phyloP scores from a whole-genome alignment of 257 asterid genomes.

The Ilex asprella region DNA sequence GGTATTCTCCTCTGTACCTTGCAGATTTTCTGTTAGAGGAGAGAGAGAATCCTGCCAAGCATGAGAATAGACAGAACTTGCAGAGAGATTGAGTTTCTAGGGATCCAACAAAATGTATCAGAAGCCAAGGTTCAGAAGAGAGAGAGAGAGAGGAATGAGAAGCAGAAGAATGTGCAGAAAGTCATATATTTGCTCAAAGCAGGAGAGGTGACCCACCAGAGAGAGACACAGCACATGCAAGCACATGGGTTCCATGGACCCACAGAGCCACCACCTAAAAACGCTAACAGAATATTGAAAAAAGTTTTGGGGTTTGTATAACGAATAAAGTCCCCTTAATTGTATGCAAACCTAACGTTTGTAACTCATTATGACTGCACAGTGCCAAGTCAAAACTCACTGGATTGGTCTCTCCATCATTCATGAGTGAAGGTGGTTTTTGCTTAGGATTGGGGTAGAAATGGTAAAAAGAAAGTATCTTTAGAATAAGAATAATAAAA shows the following conservation, averaged over 20 bases:
- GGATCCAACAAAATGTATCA: not conserved
- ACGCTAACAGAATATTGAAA: not conserved
- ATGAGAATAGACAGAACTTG: no score
- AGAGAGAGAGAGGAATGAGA: not conserved
- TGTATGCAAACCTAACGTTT: no score
- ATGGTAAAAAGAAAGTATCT: no score
- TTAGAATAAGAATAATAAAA: no score
- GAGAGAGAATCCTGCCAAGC: not conserved
- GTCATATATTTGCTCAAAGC: not conserved
- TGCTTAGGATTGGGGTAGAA: no score
- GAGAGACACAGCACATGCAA: not conserved
- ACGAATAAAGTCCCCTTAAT: no score
- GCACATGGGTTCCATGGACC: not conserved
- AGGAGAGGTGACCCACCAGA: not conserved
- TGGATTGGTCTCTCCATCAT: no score
- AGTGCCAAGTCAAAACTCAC: no score
- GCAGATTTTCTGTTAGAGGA: not conserved
- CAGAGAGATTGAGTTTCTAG: not conserved
- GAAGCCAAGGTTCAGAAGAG: not conserved
- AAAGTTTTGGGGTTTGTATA: no score
- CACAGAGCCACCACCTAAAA: not conserved
- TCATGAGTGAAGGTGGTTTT: no score
- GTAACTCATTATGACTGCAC: no score
- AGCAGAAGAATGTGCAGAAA: not conserved
- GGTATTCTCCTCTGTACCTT: not conserved